Evolutionary conservation across 148 eudicot species (phyloP).

Genomic region (Suaeda aralocaspica): DNA sequence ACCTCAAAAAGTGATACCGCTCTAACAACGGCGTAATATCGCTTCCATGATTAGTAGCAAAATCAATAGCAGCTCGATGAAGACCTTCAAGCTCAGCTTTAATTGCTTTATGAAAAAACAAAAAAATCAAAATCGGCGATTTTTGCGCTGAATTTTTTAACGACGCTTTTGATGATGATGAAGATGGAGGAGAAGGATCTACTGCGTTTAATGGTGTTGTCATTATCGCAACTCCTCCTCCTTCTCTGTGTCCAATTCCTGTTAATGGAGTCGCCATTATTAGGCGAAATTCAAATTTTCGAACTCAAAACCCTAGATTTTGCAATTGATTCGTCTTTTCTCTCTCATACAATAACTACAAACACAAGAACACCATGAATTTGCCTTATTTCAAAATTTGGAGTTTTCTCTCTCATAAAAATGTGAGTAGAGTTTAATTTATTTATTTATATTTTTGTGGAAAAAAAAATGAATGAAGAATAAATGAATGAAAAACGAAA

Average conservation of each 20-base stretch:
- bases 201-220: conserved; percentile 47
- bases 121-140: conserved; percentile 82
- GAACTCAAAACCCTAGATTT: conserved; percentile 21
- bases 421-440: not conserved
- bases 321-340: not conserved
- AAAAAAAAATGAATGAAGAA: not conserved
- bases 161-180: conserved; percentile 27
- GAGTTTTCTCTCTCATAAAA: not conserved
- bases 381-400: conserved; percentile 10
- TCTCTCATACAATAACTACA: not conserved
- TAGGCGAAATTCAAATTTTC: not conserved
- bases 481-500: too few species aligned
- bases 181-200: conserved; percentile 37
- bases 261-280: conserved; percentile 85
- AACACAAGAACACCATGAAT: conserved; percentile 21
- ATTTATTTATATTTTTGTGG: not conserved
- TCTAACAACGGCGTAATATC: conserved; percentile 64
- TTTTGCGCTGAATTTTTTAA: conserved; percentile 37
- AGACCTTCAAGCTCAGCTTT: conserved; percentile 71
- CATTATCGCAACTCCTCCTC: conserved; percentile 76
- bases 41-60: conserved; percentile 47
- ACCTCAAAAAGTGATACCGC: conserved; percentile 65
- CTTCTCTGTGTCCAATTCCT: conserved; percentile 54
- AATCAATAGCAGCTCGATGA: conserved; percentile 63
- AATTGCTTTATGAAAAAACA: conserved; percentile 90